Conservation (phyloP, 1,139 yeast genomes). For the Cylindricascospora bacillispora region DNA sequence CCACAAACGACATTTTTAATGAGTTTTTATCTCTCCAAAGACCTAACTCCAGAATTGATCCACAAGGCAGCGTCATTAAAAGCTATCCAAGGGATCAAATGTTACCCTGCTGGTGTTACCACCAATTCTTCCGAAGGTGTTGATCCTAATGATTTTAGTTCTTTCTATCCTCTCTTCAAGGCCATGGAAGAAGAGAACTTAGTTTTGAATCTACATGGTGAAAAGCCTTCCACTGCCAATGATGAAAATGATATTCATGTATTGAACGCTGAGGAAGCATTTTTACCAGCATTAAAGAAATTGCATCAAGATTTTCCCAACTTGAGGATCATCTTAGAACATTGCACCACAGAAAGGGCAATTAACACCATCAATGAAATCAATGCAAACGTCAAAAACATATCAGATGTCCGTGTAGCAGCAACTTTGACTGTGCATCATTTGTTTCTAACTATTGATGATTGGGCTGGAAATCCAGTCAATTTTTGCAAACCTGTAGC, state of each 20-base stretch:
- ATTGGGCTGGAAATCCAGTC: slow-evolving; percentile 94
- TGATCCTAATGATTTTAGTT: slow-evolving; percentile 78
- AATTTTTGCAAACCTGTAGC: slow-evolving; percentile 98
- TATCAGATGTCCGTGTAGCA: slow-evolving; percentile 44
- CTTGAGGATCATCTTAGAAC: slow-evolving; percentile 80
- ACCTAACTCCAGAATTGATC: slow-evolving; percentile 74
- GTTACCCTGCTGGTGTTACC: slow-evolving; percentile 98
- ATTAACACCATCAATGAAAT: slow-evolving; percentile 61
- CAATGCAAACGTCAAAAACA: slow-evolving; percentile 38
- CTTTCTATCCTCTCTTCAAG: slow-evolving; percentile 77
- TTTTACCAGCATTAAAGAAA: slow-evolving; percentile 78
- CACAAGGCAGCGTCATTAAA: slow-evolving; percentile 62
- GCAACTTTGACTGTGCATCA: slow-evolving; percentile 97
- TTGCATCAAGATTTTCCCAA: slow-evolving; percentile 77
- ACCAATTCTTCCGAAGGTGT: slow-evolving; percentile 93
- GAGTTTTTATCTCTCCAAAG: slow-evolving; percentile 73
- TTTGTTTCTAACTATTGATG: slow-evolving; percentile 72
- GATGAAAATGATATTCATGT: slow-evolving; percentile 51
- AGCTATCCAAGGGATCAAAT: slow-evolving; percentile 74
- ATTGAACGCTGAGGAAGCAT: slow-evolving; percentile 84
- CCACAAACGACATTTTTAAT: slow-evolving; percentile 81
- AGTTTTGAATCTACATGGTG: slow-evolving; percentile 87
- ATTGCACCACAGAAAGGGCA: slow-evolving; percentile 88
- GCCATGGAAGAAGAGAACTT: slow-evolving; percentile 71
- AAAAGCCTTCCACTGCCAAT: slow-evolving; percentile 57